Evolutionary conservation across 306 rosid species (phyloP).

Genomic region (Nissolia schottii): DNA sequence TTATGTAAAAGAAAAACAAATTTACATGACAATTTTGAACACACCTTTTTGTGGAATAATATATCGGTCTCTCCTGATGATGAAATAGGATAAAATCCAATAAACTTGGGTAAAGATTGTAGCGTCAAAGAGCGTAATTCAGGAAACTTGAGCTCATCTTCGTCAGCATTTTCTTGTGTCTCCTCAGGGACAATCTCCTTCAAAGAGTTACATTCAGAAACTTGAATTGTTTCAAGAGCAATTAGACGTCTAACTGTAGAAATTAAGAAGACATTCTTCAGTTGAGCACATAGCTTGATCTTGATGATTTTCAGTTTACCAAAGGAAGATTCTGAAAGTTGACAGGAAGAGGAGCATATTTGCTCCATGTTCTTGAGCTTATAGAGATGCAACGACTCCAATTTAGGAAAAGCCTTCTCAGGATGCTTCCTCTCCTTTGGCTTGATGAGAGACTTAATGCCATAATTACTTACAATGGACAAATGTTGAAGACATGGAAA

Average conservation of each 20-base stretch:
- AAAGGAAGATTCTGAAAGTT: slow-evolving; percentile 21
- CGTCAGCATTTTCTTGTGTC: not conserved
- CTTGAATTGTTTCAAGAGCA: slow-evolving; percentile 28
- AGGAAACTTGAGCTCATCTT: not conserved
- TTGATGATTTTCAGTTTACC: slow-evolving; percentile 24
- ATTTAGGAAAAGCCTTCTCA: not conserved
- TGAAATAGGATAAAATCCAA: not conserved
- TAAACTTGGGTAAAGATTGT: not conserved
- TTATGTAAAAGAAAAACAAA: not conserved
- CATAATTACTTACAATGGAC: not conserved
- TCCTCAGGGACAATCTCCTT: not conserved
- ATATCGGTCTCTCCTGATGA: not conserved
- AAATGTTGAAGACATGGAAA: slow-evolving; percentile 24
- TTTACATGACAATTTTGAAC: not conserved
- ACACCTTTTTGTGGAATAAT: slow-evolving; percentile 4
- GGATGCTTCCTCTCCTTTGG: not conserved
- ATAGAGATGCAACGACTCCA: slow-evolving; percentile 19
- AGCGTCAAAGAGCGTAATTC: not conserved
- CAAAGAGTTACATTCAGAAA: slow-evolving; percentile 28
- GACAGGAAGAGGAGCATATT: slow-evolving; percentile 9
- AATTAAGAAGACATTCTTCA: slow-evolving; percentile 11
- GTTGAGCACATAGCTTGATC: not conserved
- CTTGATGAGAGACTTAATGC: not conserved
- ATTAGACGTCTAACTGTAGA: slow-evolving; percentile 4
- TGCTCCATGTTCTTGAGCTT: not conserved